Evolutionary conservation across 2,329 filamentous ascomycete species (phyloP).

Genomic region (Trichoderma aggressivum): DNA sequence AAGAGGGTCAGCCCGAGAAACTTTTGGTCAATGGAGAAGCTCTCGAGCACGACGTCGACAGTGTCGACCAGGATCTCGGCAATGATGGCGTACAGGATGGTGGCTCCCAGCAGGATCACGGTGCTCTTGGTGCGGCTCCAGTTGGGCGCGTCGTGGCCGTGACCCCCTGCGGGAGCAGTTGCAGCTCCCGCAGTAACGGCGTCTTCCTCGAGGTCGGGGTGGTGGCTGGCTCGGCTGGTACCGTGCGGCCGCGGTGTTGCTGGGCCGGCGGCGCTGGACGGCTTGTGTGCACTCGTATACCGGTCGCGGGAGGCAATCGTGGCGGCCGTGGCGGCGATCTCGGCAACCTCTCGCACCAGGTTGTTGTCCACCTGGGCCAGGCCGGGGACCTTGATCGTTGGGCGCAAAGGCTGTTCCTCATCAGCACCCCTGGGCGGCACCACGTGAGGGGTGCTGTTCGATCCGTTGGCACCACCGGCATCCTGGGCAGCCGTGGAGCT

Average conservation of each 20-base stretch:
- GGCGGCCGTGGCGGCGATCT: constrained; percentile 89
- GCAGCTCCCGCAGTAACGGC: constrained; percentile 31
- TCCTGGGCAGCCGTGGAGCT: constrained; percentile 35
- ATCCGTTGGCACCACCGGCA: constrained; percentile 40
- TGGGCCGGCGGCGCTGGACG: constrained; percentile 31
- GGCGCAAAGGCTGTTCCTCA: constrained; percentile 33
- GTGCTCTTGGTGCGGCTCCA: constrained; percentile 92
- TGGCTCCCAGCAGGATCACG: constrained; percentile 83
- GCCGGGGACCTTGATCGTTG: constrained; percentile 53
- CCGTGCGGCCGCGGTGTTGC: constrained; percentile 27
- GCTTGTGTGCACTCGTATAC: constrained; percentile 34
- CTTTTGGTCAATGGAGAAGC: constrained; percentile 91
- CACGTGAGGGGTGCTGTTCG: constrained; percentile 60
- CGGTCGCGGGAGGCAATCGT: constrained; percentile 79
- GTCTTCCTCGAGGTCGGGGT: constrained; percentile 47
- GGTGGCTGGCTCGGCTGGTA: constrained; percentile 38
- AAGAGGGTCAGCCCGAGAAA: constrained; percentile 96
- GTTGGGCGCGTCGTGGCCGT: constrained; percentile 94
- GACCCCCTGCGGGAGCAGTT: constrained; percentile 36
- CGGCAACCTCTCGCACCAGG: constrained; percentile 81
- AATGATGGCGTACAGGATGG: constrained; percentile 90
- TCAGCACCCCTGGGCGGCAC: constrained; percentile 65
- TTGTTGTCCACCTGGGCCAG: constrained; percentile 81
- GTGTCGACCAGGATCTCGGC: constrained; percentile 96
- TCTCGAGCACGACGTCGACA: constrained; percentile 91